Base-by-base conservation (phyloP, 2,329 filamentous ascomycete genomes). In the Paraphaeosphaeria minitans region DNA sequence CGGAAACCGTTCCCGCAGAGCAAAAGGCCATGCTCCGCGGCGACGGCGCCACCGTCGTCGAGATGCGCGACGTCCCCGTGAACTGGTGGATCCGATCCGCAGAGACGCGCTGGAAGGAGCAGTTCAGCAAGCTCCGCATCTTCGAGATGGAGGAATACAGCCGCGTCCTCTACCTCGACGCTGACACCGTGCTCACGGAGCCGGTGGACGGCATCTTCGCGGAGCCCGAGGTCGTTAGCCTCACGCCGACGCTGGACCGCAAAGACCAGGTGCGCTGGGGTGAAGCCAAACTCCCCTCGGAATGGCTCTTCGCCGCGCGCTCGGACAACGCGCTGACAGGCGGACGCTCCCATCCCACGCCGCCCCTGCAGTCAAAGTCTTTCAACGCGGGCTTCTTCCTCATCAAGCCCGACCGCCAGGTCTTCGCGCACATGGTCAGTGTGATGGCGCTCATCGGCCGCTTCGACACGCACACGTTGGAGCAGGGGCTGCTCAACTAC, bases 401-500 rank as follows among this genome's bases (percentile, higher is more conserved):
- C 4, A 67, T 76, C 2, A 69, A 73, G 5, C 80, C 80, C 0
- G 78, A 76, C 13, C 56, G 58, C 1, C 67, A 76, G 49, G 58
- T 82, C 4, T 81, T 75, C 61, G 60, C 74, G 2, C 77, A 80
- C 58, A 74, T 80, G 24, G 60, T 77, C 51, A 69, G 66, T n/a
- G 67, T 81, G 27, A 73, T 78, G 56, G 56, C 61, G 14, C 66
- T 74, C 29, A 69, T 67, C n/a, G 66, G 70, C 27, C 71, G 75
- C 14, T 81, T 81, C 61, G 69, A 78, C 43, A 70, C 76, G 0
- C 66, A 68, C 21, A 75, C 72, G 16, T 77, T 77, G 61, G 79
- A 81, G 59, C 80, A 81, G 63, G 76, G 76, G 58, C 64, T 82
- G 27, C 66, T 80, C 19, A 81, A 81, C 62, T 81, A 82, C 61